Conservation (phyloP, 768 basidiomycete species). For the Punctularia strigosozonata region DNA sequence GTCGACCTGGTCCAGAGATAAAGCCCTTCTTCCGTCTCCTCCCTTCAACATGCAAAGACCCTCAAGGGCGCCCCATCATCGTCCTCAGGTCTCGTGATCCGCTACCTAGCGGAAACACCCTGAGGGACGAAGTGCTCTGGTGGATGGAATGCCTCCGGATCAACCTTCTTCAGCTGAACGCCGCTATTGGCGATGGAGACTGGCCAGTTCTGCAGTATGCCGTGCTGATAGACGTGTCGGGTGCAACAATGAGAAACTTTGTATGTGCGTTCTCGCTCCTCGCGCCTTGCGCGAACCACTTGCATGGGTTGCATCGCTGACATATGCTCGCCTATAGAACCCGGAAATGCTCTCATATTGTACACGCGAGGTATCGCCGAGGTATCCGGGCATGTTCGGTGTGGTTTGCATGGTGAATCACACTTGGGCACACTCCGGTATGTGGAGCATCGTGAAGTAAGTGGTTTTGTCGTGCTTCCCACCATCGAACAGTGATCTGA, state of each 20-base stretch:
- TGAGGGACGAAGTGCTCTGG: constrained; percentile 27
- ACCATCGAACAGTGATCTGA: constrained; percentile 4
- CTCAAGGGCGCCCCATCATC: constrained; percentile 55
- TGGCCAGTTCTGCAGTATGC: constrained; percentile 52
- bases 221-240: constrained; percentile 51
- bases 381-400: constrained; percentile 67
- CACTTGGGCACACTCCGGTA: constrained; percentile 59
- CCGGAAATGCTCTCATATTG: constrained; percentile 55
- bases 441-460: constrained; percentile 59
- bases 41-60: constrained; percentile 41
- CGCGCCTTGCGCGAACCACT: constrained; percentile 4
- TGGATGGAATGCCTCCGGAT: constrained; percentile 41
- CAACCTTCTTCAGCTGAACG: constrained; percentile 40
- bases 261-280: constrained; percentile 27
- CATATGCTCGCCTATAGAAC: constrained; percentile 26
- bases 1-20: constrained; percentile 14
- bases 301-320: constrained; percentile 7
- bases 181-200: constrained; percentile 14
- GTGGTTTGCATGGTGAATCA: constrained; percentile 64
- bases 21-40: constrained; percentile 40
- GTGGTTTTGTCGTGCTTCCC: constrained; percentile 11
- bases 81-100: constrained; percentile 37
- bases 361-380: constrained; percentile 52
- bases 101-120: constrained; percentile 23
- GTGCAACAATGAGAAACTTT: constrained; percentile 39